A percentile compares a stretch with the other conserved stretches of the same genome.
Conservation (phyloP, 345 rosid genomes). For the Salix viminalis region DNA sequence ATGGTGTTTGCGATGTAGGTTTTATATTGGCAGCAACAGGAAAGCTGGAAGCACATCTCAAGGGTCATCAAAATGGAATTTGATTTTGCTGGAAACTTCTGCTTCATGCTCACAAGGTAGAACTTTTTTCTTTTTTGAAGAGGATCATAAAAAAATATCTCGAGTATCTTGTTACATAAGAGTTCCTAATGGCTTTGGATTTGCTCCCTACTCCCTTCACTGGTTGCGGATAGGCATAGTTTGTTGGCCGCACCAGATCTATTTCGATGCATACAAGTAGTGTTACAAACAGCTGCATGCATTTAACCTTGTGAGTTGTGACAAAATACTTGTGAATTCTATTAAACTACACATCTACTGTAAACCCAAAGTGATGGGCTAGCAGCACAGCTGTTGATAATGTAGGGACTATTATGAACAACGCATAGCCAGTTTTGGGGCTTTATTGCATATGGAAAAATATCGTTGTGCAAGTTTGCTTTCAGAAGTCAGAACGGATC, state of each 20-base stretch:
- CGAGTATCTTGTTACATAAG: neutral
- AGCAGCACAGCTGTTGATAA: neutral
- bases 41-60: conserved; percentile 54
- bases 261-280: neutral
- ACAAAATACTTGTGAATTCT: neutral
- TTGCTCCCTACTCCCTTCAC: neutral
- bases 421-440: neutral
- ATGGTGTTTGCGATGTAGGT: conserved; percentile 42
- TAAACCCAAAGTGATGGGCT: no score
- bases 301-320: neutral
- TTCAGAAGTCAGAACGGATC: neutral
- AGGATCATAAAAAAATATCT: neutral
- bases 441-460: neutral
- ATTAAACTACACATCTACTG: neutral
- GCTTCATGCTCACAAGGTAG: conserved; percentile 18
- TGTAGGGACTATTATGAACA: neutral
- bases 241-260: neutral
- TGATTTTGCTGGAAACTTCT: conserved; percentile 16
- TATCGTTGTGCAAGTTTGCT: neutral
- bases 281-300: neutral
- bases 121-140: neutral
- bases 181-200: neutral
- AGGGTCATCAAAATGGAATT: conserved; percentile 43
- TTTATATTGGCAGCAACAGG: conserved; percentile 72
- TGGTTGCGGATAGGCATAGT: neutral